phyloP scores from a whole-genome alignment of 2,329 filamentous ascomycete genomes.

The Nigrospora osmanthi region DNA sequence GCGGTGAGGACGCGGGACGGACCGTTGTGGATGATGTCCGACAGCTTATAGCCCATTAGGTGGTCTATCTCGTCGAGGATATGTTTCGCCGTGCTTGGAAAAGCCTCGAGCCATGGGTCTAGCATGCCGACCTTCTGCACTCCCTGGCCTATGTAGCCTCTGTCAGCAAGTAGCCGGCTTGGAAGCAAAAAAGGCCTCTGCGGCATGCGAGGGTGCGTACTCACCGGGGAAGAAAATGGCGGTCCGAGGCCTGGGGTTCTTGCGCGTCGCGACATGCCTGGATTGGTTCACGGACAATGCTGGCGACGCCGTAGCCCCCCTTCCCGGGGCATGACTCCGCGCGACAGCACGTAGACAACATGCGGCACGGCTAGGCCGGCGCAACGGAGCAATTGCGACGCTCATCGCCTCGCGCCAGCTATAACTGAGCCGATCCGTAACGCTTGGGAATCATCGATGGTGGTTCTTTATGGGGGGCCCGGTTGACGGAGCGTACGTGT shows the following conservation, averaged over 20 bases:
- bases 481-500: too few relatives aligned
- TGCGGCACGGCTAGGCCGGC: conserved; percentile 12
- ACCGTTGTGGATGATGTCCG: conserved; percentile 69
- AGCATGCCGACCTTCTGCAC: conserved; percentile 88
- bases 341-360: conserved; percentile 3
- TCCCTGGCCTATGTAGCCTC: conserved; percentile 65
- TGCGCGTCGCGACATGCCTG: not conserved
- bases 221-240: conserved; percentile 54
- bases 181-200: not conserved
- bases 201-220: not conserved
- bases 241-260: conserved; percentile 33
- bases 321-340: not conserved
- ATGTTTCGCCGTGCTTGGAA: conserved; percentile 68
- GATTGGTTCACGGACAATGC: not conserved
- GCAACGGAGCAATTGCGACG: conserved; percentile 13
- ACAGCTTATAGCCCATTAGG: conserved; percentile 66
- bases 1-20: conserved; percentile 69
- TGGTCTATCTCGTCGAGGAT: conserved; percentile 82
- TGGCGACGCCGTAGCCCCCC: not conserved
- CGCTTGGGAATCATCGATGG: conserved; percentile 9
- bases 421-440: conserved; percentile 13
- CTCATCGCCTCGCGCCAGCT: conserved; percentile 21
- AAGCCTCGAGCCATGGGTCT: conserved; percentile 76
- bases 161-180: conserved; percentile 2
- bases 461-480: too few relatives aligned